Conservation (phyloP, 2,329 filamentous ascomycete genomes). For the Didymella glomerata region DNA sequence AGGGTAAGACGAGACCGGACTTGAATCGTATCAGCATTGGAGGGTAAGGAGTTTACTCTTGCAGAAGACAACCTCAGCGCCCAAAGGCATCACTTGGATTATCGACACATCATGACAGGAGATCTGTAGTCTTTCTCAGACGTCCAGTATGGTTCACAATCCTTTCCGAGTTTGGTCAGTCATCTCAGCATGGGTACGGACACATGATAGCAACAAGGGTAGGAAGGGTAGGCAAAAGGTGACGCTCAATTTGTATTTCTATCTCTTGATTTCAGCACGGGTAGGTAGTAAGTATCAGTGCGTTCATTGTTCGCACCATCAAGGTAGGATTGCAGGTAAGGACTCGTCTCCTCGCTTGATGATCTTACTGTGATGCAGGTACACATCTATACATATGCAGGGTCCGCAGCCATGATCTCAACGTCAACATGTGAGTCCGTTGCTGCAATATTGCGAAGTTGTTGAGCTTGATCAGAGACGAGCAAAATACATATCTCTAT, state of each 20-base stretch:
- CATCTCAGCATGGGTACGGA: no score
- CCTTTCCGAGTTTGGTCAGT: no score
- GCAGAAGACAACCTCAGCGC: no score
- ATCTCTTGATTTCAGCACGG: conserved; percentile 10
- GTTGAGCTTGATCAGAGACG: neutral
- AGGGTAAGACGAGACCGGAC: conserved; percentile 51
- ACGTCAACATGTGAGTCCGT: no score
- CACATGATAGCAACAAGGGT: no score
- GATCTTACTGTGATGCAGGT: conserved; percentile 34
- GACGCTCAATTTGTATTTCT: conserved; percentile 30
- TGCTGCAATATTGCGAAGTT: no score
- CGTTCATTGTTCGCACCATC: conserved; percentile 24
- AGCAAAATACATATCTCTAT: neutral
- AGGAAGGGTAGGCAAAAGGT: conserved; percentile 41
- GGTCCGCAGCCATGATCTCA: neutral
- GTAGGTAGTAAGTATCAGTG: conserved; percentile 39
- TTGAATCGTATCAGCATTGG: no score
- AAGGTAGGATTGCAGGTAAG: conserved; percentile 45
- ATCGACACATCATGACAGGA: neutral
- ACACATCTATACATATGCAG: neutral
- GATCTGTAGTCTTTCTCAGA: no score
- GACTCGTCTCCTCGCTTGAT: conserved; percentile 31
- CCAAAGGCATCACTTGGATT: no score
- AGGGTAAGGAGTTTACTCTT: no score
- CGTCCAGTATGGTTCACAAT: no score